phyloP scores from a whole-genome alignment of 2,329 filamentous ascomycete genomes.

The Fusarium kyushuense region DNA sequence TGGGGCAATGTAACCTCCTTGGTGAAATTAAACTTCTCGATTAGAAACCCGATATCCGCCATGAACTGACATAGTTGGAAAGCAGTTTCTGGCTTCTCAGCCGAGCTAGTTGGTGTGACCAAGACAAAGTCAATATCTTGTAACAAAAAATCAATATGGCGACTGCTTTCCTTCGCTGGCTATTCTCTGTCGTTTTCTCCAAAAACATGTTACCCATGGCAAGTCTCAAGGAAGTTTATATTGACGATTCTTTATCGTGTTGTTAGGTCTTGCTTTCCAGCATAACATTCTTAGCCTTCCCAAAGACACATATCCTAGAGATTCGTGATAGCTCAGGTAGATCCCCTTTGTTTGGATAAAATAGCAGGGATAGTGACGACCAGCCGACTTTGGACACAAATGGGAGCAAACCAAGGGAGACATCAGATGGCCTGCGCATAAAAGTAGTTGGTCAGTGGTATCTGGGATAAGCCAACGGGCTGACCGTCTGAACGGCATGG shows the following conservation, averaged over 20 bases:
- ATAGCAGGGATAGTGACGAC: no score
- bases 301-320: no score
- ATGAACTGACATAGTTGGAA: neutral
- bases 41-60: neutral
- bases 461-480: no score
- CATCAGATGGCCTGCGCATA: no score
- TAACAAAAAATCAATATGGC: conserved; percentile 23
- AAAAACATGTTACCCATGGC: neutral
- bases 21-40: conserved; percentile 2
- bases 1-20: conserved; percentile 16
- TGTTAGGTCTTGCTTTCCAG: no score
- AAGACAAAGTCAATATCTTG: conserved; percentile 1
- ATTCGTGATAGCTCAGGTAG: no score
- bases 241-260: neutral
- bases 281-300: no score
- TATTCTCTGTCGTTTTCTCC: neutral
- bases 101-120: neutral
- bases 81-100: neutral
- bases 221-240: neutral
- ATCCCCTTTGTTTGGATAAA: no score
- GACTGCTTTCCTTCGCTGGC: neutral
- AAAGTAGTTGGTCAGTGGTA: no score
- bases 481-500: no score
- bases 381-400: no score
- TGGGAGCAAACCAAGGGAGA: no score